phyloP scores from a whole-genome alignment of 345 rosid species.

The Citrus australasica region DNA sequence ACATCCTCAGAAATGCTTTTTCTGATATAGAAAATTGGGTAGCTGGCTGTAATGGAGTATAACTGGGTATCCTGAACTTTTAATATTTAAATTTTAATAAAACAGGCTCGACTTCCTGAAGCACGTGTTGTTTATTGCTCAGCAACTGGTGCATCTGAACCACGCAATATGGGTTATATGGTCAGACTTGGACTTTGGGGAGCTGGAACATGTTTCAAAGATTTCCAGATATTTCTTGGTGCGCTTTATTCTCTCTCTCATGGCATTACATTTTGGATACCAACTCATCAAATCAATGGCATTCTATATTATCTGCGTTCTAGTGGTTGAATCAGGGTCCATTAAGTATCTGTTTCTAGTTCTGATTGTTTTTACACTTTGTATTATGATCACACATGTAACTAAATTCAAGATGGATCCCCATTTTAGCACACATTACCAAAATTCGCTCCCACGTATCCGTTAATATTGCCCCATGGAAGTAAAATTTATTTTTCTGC shows the following conservation, averaged over 20 bases:
- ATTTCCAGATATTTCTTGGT: constrained; percentile 79
- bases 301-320: not conserved
- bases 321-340: not conserved
- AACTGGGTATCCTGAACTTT: constrained; percentile 13
- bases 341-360: not conserved
- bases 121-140: constrained; percentile 98
- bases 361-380: not conserved
- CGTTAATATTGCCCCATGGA: not conserved
- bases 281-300: not conserved
- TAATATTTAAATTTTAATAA: constrained; percentile 24
- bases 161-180: constrained; percentile 99
- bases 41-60: not conserved
- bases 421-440: not conserved
- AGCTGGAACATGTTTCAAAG: constrained; percentile 77
- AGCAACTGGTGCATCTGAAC: constrained; percentile 99
- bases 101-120: constrained; percentile 92
- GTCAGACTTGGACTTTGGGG: constrained; percentile 99
- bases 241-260: not conserved
- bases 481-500: not conserved
- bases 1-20: not conserved
- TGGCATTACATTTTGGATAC: not conserved
- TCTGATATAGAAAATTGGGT: constrained; percentile 1
- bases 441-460: not conserved
- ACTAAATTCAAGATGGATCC: not conserved
- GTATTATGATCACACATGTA: not conserved